Evolutionary conservation across 129 eudicot genomes (phyloP).

Genomic region (Tagetes patula): DNA sequence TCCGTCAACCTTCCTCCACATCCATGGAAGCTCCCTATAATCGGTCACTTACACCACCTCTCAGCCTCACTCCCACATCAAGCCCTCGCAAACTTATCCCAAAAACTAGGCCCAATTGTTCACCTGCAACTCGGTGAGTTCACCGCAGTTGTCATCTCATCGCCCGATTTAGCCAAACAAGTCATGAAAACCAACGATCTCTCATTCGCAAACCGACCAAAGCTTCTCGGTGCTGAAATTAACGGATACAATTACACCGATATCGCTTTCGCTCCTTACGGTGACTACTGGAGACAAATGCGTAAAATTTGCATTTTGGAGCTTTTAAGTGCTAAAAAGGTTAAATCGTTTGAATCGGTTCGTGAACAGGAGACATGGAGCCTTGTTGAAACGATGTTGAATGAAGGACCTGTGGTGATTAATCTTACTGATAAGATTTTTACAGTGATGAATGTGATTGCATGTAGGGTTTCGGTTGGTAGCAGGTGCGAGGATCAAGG

Average conservation of each 20-base stretch:
- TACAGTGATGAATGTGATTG: not conserved
- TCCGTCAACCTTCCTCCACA: constrained; percentile 18
- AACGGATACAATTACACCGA: constrained; percentile 17
- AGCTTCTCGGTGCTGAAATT: not conserved
- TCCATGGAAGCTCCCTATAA: not conserved
- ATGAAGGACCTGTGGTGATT: not conserved
- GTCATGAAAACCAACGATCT: constrained; percentile 17
- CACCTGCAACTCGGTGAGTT: constrained; percentile 35
- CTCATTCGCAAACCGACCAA: constrained; percentile 29
- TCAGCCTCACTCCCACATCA: constrained; percentile 28
- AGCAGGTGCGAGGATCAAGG: not conserved
- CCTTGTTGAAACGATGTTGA: not conserved
- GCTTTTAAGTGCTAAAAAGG: constrained; percentile 12
- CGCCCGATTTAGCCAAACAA: constrained; percentile 29
- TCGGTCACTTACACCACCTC: constrained; percentile 18
- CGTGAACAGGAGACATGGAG: constrained; percentile 13
- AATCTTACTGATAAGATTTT: not conserved
- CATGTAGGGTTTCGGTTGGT: not conserved
- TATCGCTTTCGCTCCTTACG: constrained; percentile 26
- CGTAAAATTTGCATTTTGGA: constrained; percentile 16
- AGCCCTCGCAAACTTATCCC: constrained; percentile 23
- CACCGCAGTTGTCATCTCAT: constrained; percentile 28
- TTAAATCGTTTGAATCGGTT: not conserved
- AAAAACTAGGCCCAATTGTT: constrained; percentile 32
- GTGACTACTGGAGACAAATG: constrained; percentile 12